A percentile compares a stretch with the other conserved stretches of the same genome.
phyloP scores from a whole-genome alignment of 306 rosid genomes.

The Inga leiocalycina region DNA sequence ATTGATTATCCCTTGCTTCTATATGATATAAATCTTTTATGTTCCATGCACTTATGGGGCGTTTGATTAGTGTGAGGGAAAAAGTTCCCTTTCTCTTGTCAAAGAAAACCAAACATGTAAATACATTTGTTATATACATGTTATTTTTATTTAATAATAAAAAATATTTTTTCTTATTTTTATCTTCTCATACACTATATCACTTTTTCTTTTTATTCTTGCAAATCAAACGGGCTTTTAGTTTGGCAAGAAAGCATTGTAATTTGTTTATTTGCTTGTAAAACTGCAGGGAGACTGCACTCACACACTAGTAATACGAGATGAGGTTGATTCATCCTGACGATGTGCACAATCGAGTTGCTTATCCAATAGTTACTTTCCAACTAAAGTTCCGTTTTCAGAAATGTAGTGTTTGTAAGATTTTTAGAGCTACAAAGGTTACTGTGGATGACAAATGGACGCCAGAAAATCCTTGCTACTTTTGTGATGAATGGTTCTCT shows the following conservation, averaged over 20 bases:
- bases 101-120: background rate
- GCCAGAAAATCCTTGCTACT: constrained; percentile 70
- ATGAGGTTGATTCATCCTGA: constrained; percentile 83
- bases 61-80: background rate
- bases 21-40: too few species aligned
- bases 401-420: constrained; percentile 72
- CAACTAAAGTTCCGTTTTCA: constrained; percentile 61
- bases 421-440: constrained; percentile 69
- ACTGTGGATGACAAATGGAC: constrained; percentile 81
- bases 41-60: background rate
- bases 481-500: constrained; percentile 11
- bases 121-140: background rate
- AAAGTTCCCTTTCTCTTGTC: background rate
- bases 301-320: constrained; percentile 77
- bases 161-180: background rate
- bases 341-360: constrained; percentile 63
- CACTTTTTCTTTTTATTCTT: background rate
- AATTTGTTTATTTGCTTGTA: constrained; percentile 23
- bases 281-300: constrained; percentile 74
- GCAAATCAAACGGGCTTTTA: background rate
- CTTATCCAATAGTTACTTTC: constrained; percentile 73
- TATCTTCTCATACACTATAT: too few species aligned
- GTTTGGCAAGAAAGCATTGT: background rate
- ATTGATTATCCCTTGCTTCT: background rate
- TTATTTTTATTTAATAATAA: background rate